Conservation (phyloP, 768 basidiomycete genomes). For the Collybia mongolica region DNA sequence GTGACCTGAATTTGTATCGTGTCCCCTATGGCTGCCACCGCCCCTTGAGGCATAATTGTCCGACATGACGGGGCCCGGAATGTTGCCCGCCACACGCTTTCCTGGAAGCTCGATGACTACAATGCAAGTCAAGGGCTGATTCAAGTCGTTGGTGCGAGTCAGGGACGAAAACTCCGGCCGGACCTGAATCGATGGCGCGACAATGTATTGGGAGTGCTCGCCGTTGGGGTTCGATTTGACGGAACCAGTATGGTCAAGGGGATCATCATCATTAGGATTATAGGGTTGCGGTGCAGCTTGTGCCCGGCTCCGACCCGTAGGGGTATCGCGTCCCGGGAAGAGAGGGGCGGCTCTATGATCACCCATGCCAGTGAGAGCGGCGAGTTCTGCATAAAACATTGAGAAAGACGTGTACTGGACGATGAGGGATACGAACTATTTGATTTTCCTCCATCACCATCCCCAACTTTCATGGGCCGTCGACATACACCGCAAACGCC, state of each 20-base stretch:
- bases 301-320: slow-evolving; percentile 38
- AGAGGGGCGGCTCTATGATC: slow-evolving; percentile 52
- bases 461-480: slow-evolving; percentile 93
- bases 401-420: slow-evolving; percentile 5
- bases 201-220: slow-evolving; percentile 67
- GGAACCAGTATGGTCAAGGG: slow-evolving; percentile 59
- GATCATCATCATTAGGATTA: slow-evolving; percentile 86
- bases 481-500: slow-evolving; percentile 98
- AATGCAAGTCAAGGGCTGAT: slow-evolving; percentile 90
- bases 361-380: slow-evolving; percentile 89
- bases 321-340: slow-evolving; percentile 71
- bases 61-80: slow-evolving; percentile 53
- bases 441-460: slow-evolving; percentile 80
- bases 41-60: slow-evolving; percentile 43
- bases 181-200: slow-evolving; percentile 92
- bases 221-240: slow-evolving; percentile 41
- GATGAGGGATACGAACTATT: slow-evolving; percentile 66
- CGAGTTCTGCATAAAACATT: slow-evolving; percentile 64
- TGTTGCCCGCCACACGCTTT: slow-evolving; percentile 51
- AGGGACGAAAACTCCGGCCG: slow-evolving; percentile 89
- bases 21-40: slow-evolving; percentile 19
- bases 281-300: slow-evolving; percentile 38
- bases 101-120: slow-evolving; percentile 91
- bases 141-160: slow-evolving; percentile 63
- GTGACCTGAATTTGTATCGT: slow-evolving; percentile 33